phyloP scores from a whole-genome alignment of 805 yeast genomes.

The Lipomyces kockii region DNA sequence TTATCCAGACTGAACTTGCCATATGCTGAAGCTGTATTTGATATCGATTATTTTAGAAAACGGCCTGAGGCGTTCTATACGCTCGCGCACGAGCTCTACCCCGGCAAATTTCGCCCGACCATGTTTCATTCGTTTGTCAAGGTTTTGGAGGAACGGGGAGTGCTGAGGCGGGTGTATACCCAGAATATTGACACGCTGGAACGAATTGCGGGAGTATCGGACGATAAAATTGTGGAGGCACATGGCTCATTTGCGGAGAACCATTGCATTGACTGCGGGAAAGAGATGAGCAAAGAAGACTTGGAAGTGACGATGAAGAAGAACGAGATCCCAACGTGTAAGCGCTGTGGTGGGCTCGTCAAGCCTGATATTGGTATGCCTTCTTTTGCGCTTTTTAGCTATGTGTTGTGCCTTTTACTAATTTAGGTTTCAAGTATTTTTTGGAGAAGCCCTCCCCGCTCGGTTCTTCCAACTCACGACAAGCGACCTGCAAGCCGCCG shows the following conservation, averaged over 20 bases:
- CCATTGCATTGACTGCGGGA: conserved; percentile 78
- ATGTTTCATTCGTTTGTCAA: conserved; percentile 75
- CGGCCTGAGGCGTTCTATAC: conserved; percentile 85
- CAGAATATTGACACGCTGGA: conserved; percentile 95
- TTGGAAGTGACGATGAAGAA: conserved; percentile 36
- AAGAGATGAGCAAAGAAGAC: conserved; percentile 52
- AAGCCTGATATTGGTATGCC: conserved; percentile 78
- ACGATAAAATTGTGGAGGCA: conserved; percentile 76
- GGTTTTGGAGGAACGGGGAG: conserved; percentile 65
- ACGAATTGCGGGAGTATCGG: conserved; percentile 75
- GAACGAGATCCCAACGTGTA: conserved; percentile 54
- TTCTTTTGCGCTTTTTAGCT: not conserved
- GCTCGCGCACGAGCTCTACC: conserved; percentile 81
- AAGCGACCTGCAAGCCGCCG: conserved; percentile 56
- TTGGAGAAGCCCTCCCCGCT: conserved; percentile 84
- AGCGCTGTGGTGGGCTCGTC: conserved; percentile 70
- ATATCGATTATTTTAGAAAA: conserved; percentile 75
- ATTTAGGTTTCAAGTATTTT: conserved; percentile 56
- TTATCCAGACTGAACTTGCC: conserved; percentile 75
- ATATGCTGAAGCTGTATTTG: conserved; percentile 94
- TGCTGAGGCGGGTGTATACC: conserved; percentile 75
- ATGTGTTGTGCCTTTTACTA: too few species aligned
- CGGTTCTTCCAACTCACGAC: conserved; percentile 75
- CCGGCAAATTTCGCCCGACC: conserved; percentile 86
- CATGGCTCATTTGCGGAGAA: conserved; percentile 91